phyloP scores from a whole-genome alignment of 257 asterid species.

The Jacaranda mimosifolia region DNA sequence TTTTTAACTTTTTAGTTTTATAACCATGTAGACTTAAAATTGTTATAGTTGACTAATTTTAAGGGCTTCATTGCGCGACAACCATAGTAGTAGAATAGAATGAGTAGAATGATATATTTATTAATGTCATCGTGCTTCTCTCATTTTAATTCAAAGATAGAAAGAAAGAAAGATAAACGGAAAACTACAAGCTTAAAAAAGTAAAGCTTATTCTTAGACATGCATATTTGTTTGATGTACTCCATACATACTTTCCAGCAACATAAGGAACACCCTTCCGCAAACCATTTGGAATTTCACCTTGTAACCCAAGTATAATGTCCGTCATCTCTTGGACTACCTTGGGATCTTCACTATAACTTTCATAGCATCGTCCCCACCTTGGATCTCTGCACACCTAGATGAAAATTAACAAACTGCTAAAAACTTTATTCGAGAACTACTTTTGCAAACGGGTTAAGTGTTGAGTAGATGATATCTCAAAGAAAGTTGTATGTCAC shows the following conservation, averaged over 20 bases:
- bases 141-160: background rate
- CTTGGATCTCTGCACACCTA: constrained; percentile 97
- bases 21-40: background rate
- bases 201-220: constrained; percentile 11
- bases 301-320: constrained; percentile 87
- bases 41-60: background rate
- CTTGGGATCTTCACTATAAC: constrained; percentile 90
- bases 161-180: background rate
- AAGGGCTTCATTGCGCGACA: constrained; percentile 6
- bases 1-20: background rate
- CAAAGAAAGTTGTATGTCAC: background rate
- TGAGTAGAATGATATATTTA: constrained; percentile 14
- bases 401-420: constrained; percentile 24
- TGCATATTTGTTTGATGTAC: constrained; percentile 29
- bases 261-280: constrained; percentile 79
- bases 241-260: constrained; percentile 78
- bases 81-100: background rate
- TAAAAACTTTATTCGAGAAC: constrained; percentile 21
- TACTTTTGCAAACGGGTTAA: background rate
- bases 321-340: constrained; percentile 86
- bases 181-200: constrained; percentile 23
- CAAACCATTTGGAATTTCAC: constrained; percentile 75
- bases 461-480: background rate
- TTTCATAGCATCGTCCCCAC: constrained; percentile 97
- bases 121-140: background rate